These are phyloP conservation scores for Phytophthora quininea DNA, from an alignment of 352 stramenopile genomes.

Conservation along the genomic window DNA sequence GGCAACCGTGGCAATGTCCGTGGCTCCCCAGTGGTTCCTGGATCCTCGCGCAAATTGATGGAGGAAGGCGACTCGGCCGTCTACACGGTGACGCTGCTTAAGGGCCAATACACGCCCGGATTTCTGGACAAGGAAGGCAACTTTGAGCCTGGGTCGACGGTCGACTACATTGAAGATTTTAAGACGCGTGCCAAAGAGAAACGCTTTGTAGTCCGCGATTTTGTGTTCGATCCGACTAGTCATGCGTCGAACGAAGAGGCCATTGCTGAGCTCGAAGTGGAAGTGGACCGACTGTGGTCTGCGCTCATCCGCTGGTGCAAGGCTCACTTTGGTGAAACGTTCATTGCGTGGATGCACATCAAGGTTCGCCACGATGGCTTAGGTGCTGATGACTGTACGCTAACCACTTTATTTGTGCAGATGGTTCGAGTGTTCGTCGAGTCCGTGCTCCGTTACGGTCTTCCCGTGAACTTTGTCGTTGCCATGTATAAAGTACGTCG, in stretches of 20 bases:
- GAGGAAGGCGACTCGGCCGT: conserved; percentile 93
- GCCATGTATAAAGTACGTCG: conserved; percentile 78
- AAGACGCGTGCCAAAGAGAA: conserved; percentile 94
- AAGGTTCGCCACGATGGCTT: conserved; percentile 76
- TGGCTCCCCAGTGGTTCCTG: conserved; percentile 95
- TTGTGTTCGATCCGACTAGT: conserved; percentile 91
- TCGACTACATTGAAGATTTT: conserved; percentile 96
- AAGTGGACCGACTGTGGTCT: conserved; percentile 94
- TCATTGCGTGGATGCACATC: conserved; percentile 98
- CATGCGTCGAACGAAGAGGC: conserved; percentile 90
- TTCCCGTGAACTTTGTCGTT: conserved; percentile 96
- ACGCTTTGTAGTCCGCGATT: conserved; percentile 92
- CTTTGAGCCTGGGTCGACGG: conserved; percentile 91
- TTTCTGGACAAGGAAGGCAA: conserved; percentile 88
- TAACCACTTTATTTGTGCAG: conserved; percentile 27
- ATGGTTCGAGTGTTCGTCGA: conserved; percentile 97
- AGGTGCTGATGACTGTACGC: neutral
- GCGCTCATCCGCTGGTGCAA: conserved; percentile 97
- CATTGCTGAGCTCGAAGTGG: conserved; percentile 84
- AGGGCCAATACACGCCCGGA: conserved; percentile 91
- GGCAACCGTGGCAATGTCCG: conserved; percentile 91
- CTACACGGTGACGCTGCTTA: conserved; percentile 96
- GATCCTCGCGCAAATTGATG: conserved; percentile 89
- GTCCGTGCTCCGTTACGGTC: conserved; percentile 96
- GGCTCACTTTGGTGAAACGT: conserved; percentile 97